phyloP scores from a whole-genome alignment of 768 basidiomycete genomes.

The Kwoniella sp. region DNA sequence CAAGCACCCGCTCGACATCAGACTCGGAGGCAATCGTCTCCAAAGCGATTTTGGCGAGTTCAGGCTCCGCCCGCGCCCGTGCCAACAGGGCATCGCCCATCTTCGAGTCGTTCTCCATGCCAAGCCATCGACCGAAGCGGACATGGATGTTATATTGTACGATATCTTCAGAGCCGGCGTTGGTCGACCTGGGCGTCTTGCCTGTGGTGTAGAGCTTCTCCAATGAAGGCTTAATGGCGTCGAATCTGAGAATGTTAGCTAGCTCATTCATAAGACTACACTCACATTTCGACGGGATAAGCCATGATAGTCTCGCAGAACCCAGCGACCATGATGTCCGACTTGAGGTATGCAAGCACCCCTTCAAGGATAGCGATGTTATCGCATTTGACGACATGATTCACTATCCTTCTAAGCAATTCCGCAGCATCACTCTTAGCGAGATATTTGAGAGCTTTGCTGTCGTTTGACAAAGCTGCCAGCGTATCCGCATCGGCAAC shows the following conservation, averaged over 20 bases:
- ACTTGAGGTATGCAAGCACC: not conserved
- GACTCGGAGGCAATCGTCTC: not conserved
- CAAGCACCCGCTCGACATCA: not conserved
- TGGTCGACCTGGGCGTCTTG: not conserved
- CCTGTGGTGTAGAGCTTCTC: not conserved
- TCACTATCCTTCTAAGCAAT: not conserved
- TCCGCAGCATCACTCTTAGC: not conserved
- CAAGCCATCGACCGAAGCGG: not conserved
- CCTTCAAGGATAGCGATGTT: not conserved
- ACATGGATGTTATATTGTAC: not conserved
- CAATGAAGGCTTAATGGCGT: not conserved
- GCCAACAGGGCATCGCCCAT: not conserved
- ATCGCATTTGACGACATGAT: not conserved
- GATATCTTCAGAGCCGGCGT: not conserved
- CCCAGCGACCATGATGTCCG: not conserved
- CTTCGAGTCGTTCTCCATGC: not conserved
- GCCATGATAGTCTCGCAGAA: not conserved
- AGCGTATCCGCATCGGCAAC: not conserved
- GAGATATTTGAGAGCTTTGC: not conserved
- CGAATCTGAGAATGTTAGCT: not conserved
- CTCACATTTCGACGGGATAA: slow-evolving; percentile 1
- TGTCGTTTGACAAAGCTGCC: not conserved
- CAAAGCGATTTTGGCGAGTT: not conserved
- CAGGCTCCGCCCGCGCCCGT: not conserved
- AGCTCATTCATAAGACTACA: not conserved